Evolutionary conservation across 139 green algal genomes (phyloP), one percentile per base, ranked within the genome.

Genomic region (Chlorella vulgaris): DNA sequence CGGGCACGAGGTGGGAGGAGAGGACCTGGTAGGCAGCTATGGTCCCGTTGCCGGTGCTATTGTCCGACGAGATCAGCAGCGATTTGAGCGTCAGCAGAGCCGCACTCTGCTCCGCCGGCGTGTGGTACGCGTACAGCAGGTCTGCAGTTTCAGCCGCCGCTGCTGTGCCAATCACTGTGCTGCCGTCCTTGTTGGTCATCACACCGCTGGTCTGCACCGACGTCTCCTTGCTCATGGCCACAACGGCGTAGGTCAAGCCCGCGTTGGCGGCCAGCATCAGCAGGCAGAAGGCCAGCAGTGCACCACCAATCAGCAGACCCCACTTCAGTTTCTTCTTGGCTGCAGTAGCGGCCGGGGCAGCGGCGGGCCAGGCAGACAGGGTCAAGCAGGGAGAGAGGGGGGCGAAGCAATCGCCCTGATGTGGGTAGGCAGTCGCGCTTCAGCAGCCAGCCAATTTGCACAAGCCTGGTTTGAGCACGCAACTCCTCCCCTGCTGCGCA

Each of bases 281-380:
- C 55, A 65, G 55, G 55, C 55, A 65, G 18, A 65, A 29, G 18
- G 22, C 15, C 55, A 65, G 55, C 55, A 65, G 55, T 8, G 21
- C 21, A 21, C 18, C 15, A 21, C 55, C 55, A 8, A n/a, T n/a
- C 18, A 65, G 28, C 18, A 65, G 55, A 21, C 55, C 55, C 55
- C 55, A 65, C 55, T 65, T 65, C 55, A 65, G 55, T 21, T 65
- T 65, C 55, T 65, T 15, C 55, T 65, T 65, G 55, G 55, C 55
- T 65, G 55, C 55, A 65, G 55, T 8, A n/a, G 18, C 18, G 18
- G n/a, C 5, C 18, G 15, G 55, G 55, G 55, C 55, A 65, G 55
- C 47, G 15, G 47, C 47, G 15, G 13, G 47, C 13, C 13, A 10
- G 15, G 15, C 55, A 65, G 18, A 65, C 15, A 28, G 21, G 18